These are phyloP conservation scores for Acanthamoeba healyi DNA, from an alignment of 208 protist species.

Conservation along the genomic window DNA sequence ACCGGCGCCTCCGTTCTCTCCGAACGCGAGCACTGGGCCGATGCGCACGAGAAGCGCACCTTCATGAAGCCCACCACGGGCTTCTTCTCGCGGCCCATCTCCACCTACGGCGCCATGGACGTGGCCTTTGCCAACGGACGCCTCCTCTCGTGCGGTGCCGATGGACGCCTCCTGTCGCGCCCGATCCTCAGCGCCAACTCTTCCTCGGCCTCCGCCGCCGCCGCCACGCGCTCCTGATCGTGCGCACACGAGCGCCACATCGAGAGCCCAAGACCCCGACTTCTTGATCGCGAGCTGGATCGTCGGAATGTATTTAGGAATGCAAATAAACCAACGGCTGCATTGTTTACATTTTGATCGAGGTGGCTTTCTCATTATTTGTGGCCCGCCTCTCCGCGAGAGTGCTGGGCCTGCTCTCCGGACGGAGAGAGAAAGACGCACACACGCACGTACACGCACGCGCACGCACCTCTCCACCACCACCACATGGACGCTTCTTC, in stretches of 20 bases:
- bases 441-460: no score
- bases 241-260: no score
- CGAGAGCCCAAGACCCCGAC: no score
- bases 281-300: no score
- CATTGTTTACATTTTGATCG: no score
- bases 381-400: no score
- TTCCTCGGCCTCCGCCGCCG: background rate
- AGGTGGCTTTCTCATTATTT: no score
- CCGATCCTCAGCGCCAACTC: background rate
- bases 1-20: background rate
- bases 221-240: no score
- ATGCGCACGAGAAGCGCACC: slow-evolving; percentile 70
- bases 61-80: slow-evolving; percentile 60
- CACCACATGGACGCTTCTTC: background rate
- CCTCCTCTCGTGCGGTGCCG: slow-evolving; percentile 63
- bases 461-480: no score
- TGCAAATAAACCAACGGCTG: no score
- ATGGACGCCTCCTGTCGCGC: slow-evolving; percentile 28
- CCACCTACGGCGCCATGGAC: slow-evolving; percentile 67
- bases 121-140: background rate
- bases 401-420: no score
- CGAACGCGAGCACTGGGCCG: slow-evolving; percentile 45
- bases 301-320: no score
- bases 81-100: slow-evolving; percentile 67
- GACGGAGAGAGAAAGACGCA: background rate